Conservation (phyloP, 371 early-diverging fungal species). For the Mortierella sp. region DNA sequence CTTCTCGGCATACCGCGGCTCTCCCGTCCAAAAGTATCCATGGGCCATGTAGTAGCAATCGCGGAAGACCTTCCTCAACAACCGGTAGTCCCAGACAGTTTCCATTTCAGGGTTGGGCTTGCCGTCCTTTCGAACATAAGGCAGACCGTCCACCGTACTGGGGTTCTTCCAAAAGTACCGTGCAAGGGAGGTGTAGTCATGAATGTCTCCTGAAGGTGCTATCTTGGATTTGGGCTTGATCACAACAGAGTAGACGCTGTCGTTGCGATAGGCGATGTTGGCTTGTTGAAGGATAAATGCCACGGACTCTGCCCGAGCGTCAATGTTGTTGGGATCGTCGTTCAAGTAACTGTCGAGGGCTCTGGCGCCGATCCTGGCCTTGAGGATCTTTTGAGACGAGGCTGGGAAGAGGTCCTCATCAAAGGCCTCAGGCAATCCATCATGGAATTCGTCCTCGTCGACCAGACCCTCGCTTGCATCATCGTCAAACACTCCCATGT, state of each 20-base stretch:
- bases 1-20: constrained; percentile 57
- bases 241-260: constrained; percentile 58
- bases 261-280: constrained; percentile 45
- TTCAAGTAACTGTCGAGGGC: constrained; percentile 20
- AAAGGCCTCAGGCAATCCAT: constrained; percentile 34
- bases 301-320: constrained; percentile 25
- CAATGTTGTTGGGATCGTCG: not conserved
- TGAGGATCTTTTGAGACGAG: constrained; percentile 19
- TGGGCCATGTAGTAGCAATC: constrained; percentile 57
- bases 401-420: constrained; percentile 24
- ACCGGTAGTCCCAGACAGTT: constrained; percentile 54
- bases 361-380: constrained; percentile 25
- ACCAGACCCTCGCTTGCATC: not conserved
- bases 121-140: constrained; percentile 59
- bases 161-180: constrained; percentile 62
- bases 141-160: constrained; percentile 48
- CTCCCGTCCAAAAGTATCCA: constrained; percentile 60
- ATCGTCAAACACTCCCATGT: not conserved
- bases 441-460: constrained; percentile 18
- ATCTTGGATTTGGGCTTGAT: constrained; percentile 49
- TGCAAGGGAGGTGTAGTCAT: constrained; percentile 63
- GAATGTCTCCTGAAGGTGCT: constrained; percentile 60
- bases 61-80: constrained; percentile 51
- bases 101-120: constrained; percentile 61
- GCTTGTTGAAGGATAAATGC: constrained; percentile 32